Conservation (phyloP, 495 filamentous ascomycete genomes). For the Pseudoneurospora amorphoporcata region DNA sequence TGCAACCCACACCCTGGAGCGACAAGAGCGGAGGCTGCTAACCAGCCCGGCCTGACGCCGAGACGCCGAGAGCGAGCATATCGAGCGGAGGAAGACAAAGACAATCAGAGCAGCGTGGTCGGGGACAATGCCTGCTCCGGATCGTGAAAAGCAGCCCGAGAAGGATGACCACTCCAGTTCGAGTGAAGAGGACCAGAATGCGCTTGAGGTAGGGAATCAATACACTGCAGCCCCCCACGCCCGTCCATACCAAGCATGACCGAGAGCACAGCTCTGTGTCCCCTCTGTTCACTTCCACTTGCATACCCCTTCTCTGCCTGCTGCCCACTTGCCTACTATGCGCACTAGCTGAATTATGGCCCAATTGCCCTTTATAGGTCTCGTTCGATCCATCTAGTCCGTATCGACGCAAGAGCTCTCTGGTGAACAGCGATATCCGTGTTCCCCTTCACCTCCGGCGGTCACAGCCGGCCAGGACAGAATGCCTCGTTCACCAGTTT, state of each 20-base stretch:
- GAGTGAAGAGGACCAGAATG: slow-evolving; percentile 32
- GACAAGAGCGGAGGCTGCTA: neutral
- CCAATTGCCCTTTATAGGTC: slow-evolving; percentile 42
- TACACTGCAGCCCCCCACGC: neutral
- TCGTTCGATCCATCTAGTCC: slow-evolving; percentile 58
- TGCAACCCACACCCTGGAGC: neutral
- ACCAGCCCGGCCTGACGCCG: neutral
- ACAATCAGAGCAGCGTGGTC: neutral
- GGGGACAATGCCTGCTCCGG: slow-evolving; percentile 4
- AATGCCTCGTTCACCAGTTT: slow-evolving; percentile 77
- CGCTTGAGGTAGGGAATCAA: slow-evolving; percentile 28
- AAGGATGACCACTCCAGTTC: slow-evolving; percentile 20
- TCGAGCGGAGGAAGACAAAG: neutral
- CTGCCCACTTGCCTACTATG: neutral
- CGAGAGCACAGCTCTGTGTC: neutral
- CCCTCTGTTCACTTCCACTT: neutral
- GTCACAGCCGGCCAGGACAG: slow-evolving; percentile 41
- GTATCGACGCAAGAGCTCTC: slow-evolving; percentile 79
- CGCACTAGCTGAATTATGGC: neutral
- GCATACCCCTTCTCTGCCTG: neutral
- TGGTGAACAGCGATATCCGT: slow-evolving; percentile 49
- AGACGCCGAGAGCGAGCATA: neutral
- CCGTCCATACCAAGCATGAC: neutral
- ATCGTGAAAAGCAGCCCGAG: neutral
- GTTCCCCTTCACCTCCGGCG: slow-evolving; percentile 29